Evolutionary conservation across 805 yeast species (phyloP), one percentile per base, ranked within the genome.

Genomic region (Alloascoidea hylecoeti): DNA sequence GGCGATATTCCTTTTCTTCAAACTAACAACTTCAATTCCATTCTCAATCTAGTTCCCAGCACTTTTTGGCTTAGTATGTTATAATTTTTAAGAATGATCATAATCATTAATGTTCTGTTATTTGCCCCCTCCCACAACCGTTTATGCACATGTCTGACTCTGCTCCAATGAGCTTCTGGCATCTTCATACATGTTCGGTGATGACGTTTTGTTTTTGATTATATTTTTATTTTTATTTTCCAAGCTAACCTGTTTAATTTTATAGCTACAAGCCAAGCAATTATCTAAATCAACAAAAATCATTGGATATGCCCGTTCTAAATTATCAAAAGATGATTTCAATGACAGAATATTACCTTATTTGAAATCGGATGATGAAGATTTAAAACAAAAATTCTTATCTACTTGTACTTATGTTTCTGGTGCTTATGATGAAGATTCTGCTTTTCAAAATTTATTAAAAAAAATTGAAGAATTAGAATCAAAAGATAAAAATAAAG

Each of bases 251-350:
- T 27, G 18, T 12, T 9, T 12, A 33, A 14, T 12, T 14, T 16
- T 15, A 9, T 34, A 46, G 50, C 57, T 38, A 61, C 66, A 82
- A 46, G 78, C 88, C 55, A 95, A 94, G 33, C 75, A 74, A 46
- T 65, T 89, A 40, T 83, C 94, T 5, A 51, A 62, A 9, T 57
- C 76, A 18, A 75, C 81, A 30, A 73, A 74, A 52, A 84, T 92
- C 50, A 70, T 83, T 46, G 98, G 98, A 17, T 92, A 82, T 56
- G 98, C 98, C 18, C 72, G 98, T 50, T 78, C 96, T 15, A 66
- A 80, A 37, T 58, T 92, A 60, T 52, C 69, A 18, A 63, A 66
- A 30, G 80, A 71, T 16, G 92, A 82, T 28, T 71, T 84, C 57
- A 73, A 74, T 50, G 60, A 64, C 35, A 71, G 94, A 53, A 68